phyloP scores from a whole-genome alignment of 768 basidiomycete genomes.

The Kwoniella mangroviensis region DNA sequence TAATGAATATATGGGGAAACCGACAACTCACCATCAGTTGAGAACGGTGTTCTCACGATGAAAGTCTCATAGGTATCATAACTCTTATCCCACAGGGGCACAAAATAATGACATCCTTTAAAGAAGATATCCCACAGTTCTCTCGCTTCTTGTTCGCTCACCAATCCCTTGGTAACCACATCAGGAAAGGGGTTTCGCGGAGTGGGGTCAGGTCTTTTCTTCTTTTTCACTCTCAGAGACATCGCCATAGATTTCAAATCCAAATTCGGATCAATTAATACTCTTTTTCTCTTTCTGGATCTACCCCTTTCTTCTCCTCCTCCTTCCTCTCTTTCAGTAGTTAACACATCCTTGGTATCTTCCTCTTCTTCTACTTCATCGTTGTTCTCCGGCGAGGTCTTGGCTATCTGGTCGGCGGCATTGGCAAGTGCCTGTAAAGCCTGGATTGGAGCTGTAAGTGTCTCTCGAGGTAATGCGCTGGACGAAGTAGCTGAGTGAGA shows the following conservation, averaged over 20 bases:
- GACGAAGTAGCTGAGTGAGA: constrained; percentile 92
- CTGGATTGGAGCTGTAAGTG: constrained; percentile 89
- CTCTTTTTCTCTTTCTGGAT: constrained; percentile 81
- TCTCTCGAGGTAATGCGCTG: constrained; percentile 79
- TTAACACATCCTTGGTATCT: constrained; percentile 3
- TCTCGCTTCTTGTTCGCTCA: constrained; percentile 80
- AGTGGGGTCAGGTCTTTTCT: constrained; percentile 54
- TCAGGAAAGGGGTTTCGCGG: constrained; percentile 58
- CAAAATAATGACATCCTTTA: constrained; percentile 93
- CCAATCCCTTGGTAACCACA: constrained; percentile 71
- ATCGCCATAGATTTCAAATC: constrained; percentile 64
- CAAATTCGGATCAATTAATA: constrained; percentile 74
- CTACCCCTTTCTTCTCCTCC: constrained; percentile 47
- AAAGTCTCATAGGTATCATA: constrained; percentile 93
- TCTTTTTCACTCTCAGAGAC: constrained; percentile 47
- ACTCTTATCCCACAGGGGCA: constrained; percentile 87
- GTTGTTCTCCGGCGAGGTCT: constrained; percentile 23
- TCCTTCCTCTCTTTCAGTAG: not conserved
- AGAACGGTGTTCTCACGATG: constrained; percentile 92
- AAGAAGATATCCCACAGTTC: constrained; percentile 97
- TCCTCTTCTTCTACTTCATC: constrained; percentile 13
- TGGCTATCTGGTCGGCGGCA: constrained; percentile 82
- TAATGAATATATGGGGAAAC: constrained; percentile 1
- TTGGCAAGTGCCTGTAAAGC: constrained; percentile 92
- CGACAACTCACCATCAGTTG: constrained; percentile 70